phyloP scores from a whole-genome alignment of 768 basidiomycete genomes.

The Floccularia luteovirens region DNA sequence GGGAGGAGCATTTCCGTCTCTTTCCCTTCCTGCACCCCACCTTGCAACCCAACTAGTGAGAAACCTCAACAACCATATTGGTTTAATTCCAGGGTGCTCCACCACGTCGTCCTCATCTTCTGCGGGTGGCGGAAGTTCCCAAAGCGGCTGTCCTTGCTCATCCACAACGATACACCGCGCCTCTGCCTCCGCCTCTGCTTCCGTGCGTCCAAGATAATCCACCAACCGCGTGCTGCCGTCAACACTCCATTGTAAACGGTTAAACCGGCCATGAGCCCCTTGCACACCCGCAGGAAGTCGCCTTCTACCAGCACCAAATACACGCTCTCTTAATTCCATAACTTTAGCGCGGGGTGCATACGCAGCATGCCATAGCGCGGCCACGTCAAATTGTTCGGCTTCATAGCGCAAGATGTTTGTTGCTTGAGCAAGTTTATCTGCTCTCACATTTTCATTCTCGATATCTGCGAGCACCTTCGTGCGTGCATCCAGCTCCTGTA shows the following conservation, averaged over 20 bases:
- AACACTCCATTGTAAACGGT: constrained; percentile 63
- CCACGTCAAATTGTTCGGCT: constrained; percentile 57
- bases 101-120: constrained; percentile 50
- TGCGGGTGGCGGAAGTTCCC: constrained; percentile 16
- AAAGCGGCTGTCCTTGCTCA: constrained; percentile 17
- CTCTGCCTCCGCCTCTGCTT: constrained; percentile 75
- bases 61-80: constrained; percentile 71
- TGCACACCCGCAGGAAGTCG: constrained; percentile 40
- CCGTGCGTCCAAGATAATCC: constrained; percentile 62
- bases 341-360: constrained; percentile 54
- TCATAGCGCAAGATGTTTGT: constrained; percentile 67
- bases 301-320: constrained; percentile 56
- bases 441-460: constrained; percentile 39
- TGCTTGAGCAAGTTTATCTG: constrained; percentile 50
- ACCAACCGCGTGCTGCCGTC: constrained; percentile 57
- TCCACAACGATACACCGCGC: constrained; percentile 27
- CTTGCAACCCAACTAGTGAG: constrained; percentile 73
- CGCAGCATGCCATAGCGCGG: constrained; percentile 62
- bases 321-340: constrained; percentile 55
- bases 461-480: constrained; percentile 42
- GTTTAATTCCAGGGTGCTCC: constrained; percentile 51
- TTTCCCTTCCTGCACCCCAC: constrained; percentile 33
- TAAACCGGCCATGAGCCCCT: constrained; percentile 53
- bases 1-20: constrained; percentile 1
- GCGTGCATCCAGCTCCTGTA: constrained; percentile 37